These are phyloP conservation scores for Colletotrichum caudatum DNA, from an alignment of 2,329 filamentous ascomycete genomes.

Conservation along the genomic window DNA sequence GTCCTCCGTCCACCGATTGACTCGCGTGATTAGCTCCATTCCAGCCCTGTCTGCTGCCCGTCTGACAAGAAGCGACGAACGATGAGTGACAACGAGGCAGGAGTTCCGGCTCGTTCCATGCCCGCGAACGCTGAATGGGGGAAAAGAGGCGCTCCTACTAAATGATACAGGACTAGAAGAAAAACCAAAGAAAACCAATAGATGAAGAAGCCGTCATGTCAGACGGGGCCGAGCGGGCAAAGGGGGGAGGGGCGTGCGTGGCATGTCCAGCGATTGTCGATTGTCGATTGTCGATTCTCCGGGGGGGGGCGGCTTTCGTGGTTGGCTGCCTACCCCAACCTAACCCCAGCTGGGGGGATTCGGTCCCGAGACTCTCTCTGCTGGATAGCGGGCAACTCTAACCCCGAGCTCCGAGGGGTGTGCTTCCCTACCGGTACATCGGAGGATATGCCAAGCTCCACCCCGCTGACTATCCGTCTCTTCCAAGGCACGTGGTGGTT, in stretches of 20 bases:
- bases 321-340: neutral
- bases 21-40: neutral
- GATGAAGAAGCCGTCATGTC: neutral
- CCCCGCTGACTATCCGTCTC: neutral
- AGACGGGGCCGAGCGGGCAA: slow-evolving; percentile 10
- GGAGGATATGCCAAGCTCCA: neutral
- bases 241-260: neutral
- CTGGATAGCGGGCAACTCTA: neutral
- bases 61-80: neutral
- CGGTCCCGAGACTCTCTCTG: neutral
- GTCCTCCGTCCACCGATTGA: neutral
- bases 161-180: too few relatives aligned
- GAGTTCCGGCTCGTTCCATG: neutral
- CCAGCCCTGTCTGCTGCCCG: neutral
- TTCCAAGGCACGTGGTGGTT: neutral
- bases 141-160: neutral
- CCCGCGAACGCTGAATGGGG: neutral
- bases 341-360: too few relatives aligned
- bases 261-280: neutral
- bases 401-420: neutral
- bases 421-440: neutral
- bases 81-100: neutral
- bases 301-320: neutral
- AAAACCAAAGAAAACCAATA: too few relatives aligned
- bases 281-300: too few relatives aligned